A percentile compares a stretch with the other conserved stretches of the same genome.
Evolutionary conservation across 2,329 filamentous ascomycete genomes (phyloP).

Genomic region (Tolypocladium inflatum): DNA sequence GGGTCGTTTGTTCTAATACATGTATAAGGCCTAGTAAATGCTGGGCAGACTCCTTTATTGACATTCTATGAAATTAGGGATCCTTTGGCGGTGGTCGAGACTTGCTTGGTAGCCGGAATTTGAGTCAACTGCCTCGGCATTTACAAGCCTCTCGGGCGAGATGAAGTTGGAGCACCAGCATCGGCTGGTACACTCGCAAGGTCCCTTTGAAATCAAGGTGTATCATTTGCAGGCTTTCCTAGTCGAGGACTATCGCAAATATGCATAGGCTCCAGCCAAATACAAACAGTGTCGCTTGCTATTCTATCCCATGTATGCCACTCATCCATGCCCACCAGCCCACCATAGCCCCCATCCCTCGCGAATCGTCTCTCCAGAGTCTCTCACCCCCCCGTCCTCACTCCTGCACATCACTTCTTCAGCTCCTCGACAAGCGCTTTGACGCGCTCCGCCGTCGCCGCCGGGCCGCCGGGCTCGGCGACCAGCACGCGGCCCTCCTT

Average conservation of each 20-base stretch:
- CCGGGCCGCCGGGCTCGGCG: constrained; percentile 65
- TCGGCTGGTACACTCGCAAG: background rate
- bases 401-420: constrained; percentile 8
- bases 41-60: too few species aligned
- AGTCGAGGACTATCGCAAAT: background rate
- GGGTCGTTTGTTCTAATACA: too few species aligned
- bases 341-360: background rate
- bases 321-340: background rate
- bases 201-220: background rate
- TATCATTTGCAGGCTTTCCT: background rate
- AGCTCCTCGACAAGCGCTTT: constrained; percentile 54
- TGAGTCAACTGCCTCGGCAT: background rate
- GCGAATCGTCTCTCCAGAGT: background rate
- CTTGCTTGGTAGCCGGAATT: too few species aligned
- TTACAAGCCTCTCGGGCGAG: background rate
- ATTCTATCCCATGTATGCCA: background rate
- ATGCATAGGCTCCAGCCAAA: background rate
- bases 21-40: too few species aligned
- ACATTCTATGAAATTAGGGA: background rate
- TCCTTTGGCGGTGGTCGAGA: background rate
- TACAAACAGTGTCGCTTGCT: constrained; percentile 2
- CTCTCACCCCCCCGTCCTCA: background rate
- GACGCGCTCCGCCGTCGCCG: constrained; percentile 67
- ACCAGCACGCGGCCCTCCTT: constrained; percentile 75
- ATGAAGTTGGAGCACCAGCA: background rate